Evolutionary conservation across 2,329 filamentous ascomycete genomes (phyloP).

Genomic region (Cytospora leucostoma): DNA sequence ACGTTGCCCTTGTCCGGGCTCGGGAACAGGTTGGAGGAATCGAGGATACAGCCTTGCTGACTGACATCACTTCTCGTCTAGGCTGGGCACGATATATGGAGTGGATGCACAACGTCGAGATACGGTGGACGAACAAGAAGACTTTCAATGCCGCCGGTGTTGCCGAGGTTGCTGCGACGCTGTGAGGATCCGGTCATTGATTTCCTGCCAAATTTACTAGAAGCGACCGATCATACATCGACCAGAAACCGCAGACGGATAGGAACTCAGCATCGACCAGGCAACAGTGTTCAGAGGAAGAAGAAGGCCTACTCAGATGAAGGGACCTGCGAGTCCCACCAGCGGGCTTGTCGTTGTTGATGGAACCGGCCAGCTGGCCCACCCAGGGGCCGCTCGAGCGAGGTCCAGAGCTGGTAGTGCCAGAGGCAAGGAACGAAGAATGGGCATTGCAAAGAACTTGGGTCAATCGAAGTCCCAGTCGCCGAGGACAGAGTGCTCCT

Average conservation of each 20-base stretch:
- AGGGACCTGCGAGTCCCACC: not conserved
- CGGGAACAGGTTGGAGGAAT: too few species aligned
- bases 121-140: constrained; percentile 64
- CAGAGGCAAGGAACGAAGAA: not conserved
- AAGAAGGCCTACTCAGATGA: not conserved
- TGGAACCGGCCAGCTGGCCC: not conserved
- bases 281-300: not conserved
- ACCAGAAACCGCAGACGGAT: too few species aligned
- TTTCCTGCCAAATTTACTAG: not conserved
- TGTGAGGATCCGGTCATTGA: constrained; percentile 39
- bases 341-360: not conserved
- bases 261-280: not conserved
- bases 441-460: not conserved
- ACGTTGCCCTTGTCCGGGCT: constrained; percentile 41
- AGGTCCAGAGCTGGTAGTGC: not conserved
- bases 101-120: constrained; percentile 83
- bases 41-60: not conserved
- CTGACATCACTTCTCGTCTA: constrained; percentile 41
- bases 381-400: not conserved
- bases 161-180: constrained; percentile 59
- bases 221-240: not conserved
- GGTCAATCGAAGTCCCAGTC: not conserved
- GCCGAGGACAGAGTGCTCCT: not conserved
- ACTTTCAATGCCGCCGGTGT: constrained; percentile 65
- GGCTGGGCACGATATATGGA: constrained; percentile 94